Conservation (phyloP, 108 stramenopile species). For the Cyclotella cryptica region DNA sequence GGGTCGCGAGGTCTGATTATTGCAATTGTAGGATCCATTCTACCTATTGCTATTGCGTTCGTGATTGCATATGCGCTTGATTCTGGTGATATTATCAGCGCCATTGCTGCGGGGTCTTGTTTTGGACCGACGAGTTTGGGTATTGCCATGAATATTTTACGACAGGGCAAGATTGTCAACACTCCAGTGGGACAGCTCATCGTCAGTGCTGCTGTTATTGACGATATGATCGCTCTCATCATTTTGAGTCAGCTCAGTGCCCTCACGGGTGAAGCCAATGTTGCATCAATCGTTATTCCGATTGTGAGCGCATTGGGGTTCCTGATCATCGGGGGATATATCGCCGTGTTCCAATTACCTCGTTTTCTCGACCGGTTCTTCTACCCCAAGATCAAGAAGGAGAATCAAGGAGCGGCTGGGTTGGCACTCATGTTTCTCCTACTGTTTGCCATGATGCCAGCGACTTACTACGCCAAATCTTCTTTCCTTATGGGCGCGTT, state of each 20-base stretch:
- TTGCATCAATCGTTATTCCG: constrained; percentile 63
- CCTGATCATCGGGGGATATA: constrained; percentile 73
- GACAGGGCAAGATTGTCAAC: constrained; percentile 73
- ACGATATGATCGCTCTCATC: constrained; percentile 89
- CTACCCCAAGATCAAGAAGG: constrained; percentile 36
- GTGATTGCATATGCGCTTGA: constrained; percentile 63
- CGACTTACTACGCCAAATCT: constrained; percentile 68
- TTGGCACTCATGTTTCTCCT: constrained; percentile 60
- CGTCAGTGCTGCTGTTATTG: constrained; percentile 83
- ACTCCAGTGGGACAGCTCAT: constrained; percentile 88
- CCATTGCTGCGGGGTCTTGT: constrained; percentile 74
- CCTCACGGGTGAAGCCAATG: constrained; percentile 60
- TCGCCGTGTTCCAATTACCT: constrained; percentile 69
- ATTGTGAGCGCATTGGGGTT: constrained; percentile 73
- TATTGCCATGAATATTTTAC: constrained; percentile 81
- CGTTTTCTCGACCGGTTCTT: constrained; percentile 53
- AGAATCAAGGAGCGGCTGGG: constrained; percentile 58
- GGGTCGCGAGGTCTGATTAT: constrained; percentile 77
- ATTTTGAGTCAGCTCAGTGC: constrained; percentile 75
- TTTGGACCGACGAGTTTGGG: constrained; percentile 87
- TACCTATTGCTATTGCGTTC: constrained; percentile 80
- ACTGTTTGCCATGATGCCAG: constrained; percentile 60
- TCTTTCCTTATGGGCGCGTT: constrained; percentile 63
- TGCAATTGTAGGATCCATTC: constrained; percentile 76
- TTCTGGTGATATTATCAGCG: constrained; percentile 48